Base-by-base conservation (phyloP, 768 basidiomycete species). In the Russula sp. region DNA sequence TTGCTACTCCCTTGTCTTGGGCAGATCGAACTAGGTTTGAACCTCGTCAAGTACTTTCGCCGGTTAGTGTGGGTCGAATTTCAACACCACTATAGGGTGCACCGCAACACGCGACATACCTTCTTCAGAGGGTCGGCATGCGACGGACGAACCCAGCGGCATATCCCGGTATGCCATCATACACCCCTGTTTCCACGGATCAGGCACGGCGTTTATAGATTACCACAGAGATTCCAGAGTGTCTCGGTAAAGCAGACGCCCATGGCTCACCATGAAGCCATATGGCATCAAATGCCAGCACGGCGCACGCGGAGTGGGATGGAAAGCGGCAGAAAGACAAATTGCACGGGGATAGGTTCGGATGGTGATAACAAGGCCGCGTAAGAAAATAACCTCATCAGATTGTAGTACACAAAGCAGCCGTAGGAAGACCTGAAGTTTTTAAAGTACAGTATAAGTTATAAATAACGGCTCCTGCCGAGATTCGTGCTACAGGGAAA, bases 21-120 rank as follows among this genome's bases (percentile, higher is more conserved):
- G 27, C 27, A 27, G 27, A 27, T 27, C 54, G 63, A 64, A 64
- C 53, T 10, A n/a, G 8, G 63, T 64, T 64, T 58, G 63, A 64
- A 55, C 58, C 32, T 37, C 48, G n/a, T 3, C 47, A 27, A 45
- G 14, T 37, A 27, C 20, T 27, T 37, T 58, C 57, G 58, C 58
- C 34, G 13, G 13, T 60, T 27, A 7, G 54, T 45, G 49, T 64
- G 34, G 58, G 42, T 60, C 49, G 11, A 60, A 55, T 60, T 59
- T 55, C 40, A 64, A 55, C 47, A 31, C 18, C 22, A 27, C 39
- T 44, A 35, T 16, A 27, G 32, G 48, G 63, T 44, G 27, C 27
- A 27, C 22, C 48, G 48, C 47, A 22, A 35, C 9, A 27, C 31
- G 63, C 35, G 60, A 60, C 34, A 18, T n/a, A 11, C 58, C 48